These are phyloP conservation scores for Helianthus annuus DNA, from an alignment of 129 eudicot genomes.

Conservation along the genomic window DNA sequence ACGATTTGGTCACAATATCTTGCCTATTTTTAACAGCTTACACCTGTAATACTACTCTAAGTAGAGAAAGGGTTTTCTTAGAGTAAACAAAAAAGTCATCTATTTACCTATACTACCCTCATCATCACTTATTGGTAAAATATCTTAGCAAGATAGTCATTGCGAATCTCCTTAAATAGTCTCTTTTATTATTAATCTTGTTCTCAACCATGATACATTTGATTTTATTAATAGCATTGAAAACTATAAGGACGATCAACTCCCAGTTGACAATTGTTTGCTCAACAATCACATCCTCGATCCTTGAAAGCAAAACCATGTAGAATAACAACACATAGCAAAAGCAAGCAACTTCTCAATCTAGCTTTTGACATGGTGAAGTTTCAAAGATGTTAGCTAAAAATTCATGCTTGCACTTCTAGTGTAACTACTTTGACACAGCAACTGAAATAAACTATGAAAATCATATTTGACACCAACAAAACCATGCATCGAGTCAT, in stretches of 20 bases:
- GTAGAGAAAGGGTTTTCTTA: neutral
- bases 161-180: neutral
- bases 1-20: neutral
- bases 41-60: neutral
- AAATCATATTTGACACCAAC: neutral
- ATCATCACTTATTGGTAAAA: neutral
- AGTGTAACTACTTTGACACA: neutral
- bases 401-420: slow-evolving; percentile 4
- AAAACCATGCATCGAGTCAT: neutral
- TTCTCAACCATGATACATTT: slow-evolving; percentile 13
- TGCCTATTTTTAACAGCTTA: neutral
- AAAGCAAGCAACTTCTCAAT: neutral
- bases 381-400: slow-evolving; percentile 11
- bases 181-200: neutral
- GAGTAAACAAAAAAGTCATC: neutral
- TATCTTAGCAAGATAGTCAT: neutral
- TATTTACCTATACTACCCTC: neutral
- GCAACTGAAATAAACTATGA: neutral
- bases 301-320: neutral
- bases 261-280: neutral
- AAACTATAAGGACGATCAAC: neutral
- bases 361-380: slow-evolving; percentile 1
- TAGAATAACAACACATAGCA: neutral
- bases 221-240: neutral
- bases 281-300: neutral